Evolutionary conservation across 2,329 filamentous ascomycete genomes (phyloP).

Genomic region (Verticillium nonalfalfae): DNA sequence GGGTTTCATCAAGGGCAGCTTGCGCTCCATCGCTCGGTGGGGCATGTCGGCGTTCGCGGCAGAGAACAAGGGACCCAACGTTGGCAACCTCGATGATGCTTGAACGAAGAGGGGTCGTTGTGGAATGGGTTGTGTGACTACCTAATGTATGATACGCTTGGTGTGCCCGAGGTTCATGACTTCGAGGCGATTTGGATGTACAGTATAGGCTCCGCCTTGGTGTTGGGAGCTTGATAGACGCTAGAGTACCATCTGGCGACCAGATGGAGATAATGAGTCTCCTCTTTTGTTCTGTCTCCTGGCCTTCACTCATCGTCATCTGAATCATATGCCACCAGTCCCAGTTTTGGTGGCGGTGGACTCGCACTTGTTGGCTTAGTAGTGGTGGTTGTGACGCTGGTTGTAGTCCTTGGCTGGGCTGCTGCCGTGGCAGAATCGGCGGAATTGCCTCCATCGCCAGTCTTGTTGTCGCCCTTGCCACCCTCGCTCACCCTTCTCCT

Average conservation of each 20-base stretch:
- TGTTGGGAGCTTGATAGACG: not conserved
- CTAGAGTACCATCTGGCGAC: not conserved
- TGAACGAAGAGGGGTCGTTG: not conserved
- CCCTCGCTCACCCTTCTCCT: conserved; percentile 1
- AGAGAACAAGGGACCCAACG: conserved; percentile 32
- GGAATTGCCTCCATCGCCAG: not conserved
- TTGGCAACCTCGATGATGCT: conserved; percentile 30
- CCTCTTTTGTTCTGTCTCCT: not conserved
- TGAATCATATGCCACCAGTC: conserved; percentile 51
- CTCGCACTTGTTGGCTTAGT: not conserved
- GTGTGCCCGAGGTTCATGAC: not conserved
- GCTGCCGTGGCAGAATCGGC: not conserved
- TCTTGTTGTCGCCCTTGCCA: conserved; percentile 1
- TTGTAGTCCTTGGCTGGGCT: not conserved
- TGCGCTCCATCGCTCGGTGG: conserved; percentile 49
- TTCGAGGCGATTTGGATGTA: not conserved
- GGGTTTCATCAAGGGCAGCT: conserved; percentile 58
- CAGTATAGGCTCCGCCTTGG: not conserved
- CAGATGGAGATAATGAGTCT: not conserved
- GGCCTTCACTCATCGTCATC: conserved; percentile 34
- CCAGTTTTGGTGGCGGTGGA: conserved; percentile 22
- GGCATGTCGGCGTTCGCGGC: conserved; percentile 30
- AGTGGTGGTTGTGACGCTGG: not conserved
- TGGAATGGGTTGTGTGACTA: not conserved
- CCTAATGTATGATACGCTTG: not conserved